Base-by-base conservation (phyloP, 176 grass and related monocot species). In the Avena atlantica region DNA sequence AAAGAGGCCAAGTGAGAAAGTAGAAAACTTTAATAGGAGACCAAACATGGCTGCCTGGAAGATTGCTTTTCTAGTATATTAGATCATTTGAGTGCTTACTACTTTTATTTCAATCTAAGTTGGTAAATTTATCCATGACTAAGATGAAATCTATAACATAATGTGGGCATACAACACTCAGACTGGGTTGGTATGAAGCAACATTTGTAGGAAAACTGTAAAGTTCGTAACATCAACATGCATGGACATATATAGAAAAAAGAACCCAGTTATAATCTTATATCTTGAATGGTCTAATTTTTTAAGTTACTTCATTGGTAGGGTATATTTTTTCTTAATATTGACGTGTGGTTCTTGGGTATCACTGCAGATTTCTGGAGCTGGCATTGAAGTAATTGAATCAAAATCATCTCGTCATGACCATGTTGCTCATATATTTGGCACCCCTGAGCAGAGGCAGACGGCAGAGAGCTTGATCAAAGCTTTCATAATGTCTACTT, bases 391-490 rank as follows among this genome's bases (percentile, higher is more conserved):
- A 81, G 92, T 99, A 75, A 77, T 91, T 68, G 94, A 99, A 72
- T 93, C 97, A 29, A 96, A 91, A 76, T 84, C 87, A 67, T 99
- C 94, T 24, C 97, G 85, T 74, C 95, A 78, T 87, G 97, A 96
- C 17, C 91, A 93, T 83, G 85, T 96, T 85, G 97, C 97, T 70
- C 81, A 85, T 29, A 96, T 99, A 83, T 96, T 91, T 65, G 94
- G 97, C 67, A 96, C 88, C 45, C 63, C 80, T 65, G 89, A 94
- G 60, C 92, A 99, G 89, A 93, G 90, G 85, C 94, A 91, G 52
- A 91, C 94, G 12, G 94, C 97, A 48, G 94, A 96, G 85, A 95
- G 94, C 92, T 90, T 96, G 88, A 96, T 99, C 82, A 94, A 93
- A 87, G 97, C 94, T 62, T 99, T 99, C 85, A 90, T 99, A 83